Evolutionary conservation across 768 basidiomycete genomes (phyloP), one percentile per base, ranked within the genome.

Genomic region (Suillus lakei): DNA sequence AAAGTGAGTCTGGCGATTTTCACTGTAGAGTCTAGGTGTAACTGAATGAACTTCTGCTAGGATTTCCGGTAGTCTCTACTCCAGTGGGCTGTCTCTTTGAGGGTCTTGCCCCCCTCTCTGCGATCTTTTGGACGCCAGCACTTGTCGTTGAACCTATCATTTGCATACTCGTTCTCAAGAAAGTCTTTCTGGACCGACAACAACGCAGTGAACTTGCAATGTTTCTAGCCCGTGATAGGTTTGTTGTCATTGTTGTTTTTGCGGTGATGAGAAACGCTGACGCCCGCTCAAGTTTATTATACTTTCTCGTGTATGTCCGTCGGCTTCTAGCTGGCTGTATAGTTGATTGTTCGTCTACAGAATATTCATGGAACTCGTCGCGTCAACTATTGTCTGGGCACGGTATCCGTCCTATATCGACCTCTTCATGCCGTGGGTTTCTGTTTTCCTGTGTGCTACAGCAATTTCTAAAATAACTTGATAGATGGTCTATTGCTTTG

Each of bases 81-180:
- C 55, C 69, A 21, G 69, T 62, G 1, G 73, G 72, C 13, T 74
- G 73, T 60, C 62, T 60, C 18, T 73, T 72, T 54, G 55, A 64
- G n/a, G 70, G 66, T 5, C 54, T 73, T 16, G 55, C 69, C 15
- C 62, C 64, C 0, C 36, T 72, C 46, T 69, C 73, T 2, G 67
- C 72, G 2, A 61, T 72, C 1, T 72, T 74, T 60, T 74, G 72
- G 71, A 65, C 69, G 6, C 72, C 73, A 44, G 71, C 67, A 5
- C 60, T 74, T 7, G 54, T 73, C n/a, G 66, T 69, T 2, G 73
- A 74, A 38, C 72, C 73, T 3, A 65, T 74, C 38, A 65, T 73
- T 43, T 73, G 66, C 26, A 51, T 34, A 15, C 64, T 74, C n/a
- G 73, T 74, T 23, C 56, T 69, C 15, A 67, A 66, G 53, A 69